phyloP scores from a whole-genome alignment of 148 eudicot species.

The Fallopia convolvulus region DNA sequence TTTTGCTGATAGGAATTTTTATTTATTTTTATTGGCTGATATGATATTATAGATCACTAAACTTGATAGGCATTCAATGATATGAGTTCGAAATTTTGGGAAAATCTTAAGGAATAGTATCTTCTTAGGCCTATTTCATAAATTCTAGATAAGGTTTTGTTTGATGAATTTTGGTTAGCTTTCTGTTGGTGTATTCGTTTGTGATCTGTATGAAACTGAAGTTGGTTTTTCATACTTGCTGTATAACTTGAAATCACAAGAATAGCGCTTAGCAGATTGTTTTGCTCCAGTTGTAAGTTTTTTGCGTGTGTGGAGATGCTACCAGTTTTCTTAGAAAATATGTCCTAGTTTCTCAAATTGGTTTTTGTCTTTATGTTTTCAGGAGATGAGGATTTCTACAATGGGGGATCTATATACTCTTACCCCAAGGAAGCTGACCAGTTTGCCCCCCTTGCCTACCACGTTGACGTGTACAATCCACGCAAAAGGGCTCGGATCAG shows the following conservation, averaged over 20 bases:
- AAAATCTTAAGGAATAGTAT: background rate
- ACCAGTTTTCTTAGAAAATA: background rate
- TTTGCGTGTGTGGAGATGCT: background rate
- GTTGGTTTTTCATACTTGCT: background rate
- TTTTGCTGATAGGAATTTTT: background rate
- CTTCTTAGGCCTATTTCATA: background rate
- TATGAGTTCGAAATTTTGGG: background rate
- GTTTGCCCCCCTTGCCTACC: conserved; percentile 48
- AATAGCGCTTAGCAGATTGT: background rate
- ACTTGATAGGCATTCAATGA: conserved; percentile 1
- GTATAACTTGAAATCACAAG: background rate
- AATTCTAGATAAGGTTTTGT: background rate
- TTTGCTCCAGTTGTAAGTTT: conserved; percentile 6
- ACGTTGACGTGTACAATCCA: conserved; percentile 55
- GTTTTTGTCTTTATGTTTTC: conserved; percentile 14
- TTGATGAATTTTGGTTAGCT: background rate
- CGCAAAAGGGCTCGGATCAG: conserved; percentile 66
- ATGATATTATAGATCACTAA: background rate
- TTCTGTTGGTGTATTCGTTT: background rate
- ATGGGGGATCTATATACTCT: conserved; percentile 52
- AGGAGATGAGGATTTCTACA: conserved; percentile 60
- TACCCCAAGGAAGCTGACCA: conserved; percentile 48
- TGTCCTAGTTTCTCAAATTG: background rate
- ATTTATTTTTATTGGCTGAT: background rate
- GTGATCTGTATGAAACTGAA: background rate